Base-by-base conservation (phyloP, 768 basidiomycete species). In the Astraeus odoratus region DNA sequence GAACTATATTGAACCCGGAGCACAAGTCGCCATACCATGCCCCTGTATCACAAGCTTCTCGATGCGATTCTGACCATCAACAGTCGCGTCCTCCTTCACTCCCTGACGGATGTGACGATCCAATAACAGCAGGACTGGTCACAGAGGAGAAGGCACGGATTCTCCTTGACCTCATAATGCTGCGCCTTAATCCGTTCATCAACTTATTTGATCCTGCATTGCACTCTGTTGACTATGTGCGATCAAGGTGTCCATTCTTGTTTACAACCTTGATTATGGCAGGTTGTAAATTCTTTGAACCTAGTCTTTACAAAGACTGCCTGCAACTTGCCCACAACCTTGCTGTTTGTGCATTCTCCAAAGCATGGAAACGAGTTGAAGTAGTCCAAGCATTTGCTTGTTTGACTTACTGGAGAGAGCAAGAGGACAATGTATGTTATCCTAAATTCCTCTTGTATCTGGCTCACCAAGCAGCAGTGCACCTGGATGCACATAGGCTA, bases 401-500 rank as follows among this genome's bases (percentile, higher is more conserved):
- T 55, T 70, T 94, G 49, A 88, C 83, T 30, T 94, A 93, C 64
- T 94, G 89, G 88, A 83, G 77, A 59, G 86, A 89, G 54, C 85
- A 89, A 31, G 81, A 86, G 51, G 92, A 95, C 54, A 86, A 80
- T 44, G 85, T 86, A 51, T 38, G 76, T 61, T 45, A 38, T 50
- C 43, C 5, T 45, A 46, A 29, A 43, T 42, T 35, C 39, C 23
- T 24, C 48, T 24, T 26, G 29, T 34, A 41, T 20, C 29, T 49
- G 13, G 3, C 48, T 65, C 23, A 39, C 22, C 9, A 13, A 16
- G 30, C 48, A 45, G 22, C 58, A 87, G 84, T 77, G 83, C 36
- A 89, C 87, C 10, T 92, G 88, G 88, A 84, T 77, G 43, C 91
- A 84, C 59, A 87, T 92, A 59, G 88, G 88, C 47, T 85, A 89